A percentile compares a stretch with the other conserved stretches of the same genome.
Conservation (phyloP, 306 rosid genomes). For the Prinsepia uniflora region DNA sequence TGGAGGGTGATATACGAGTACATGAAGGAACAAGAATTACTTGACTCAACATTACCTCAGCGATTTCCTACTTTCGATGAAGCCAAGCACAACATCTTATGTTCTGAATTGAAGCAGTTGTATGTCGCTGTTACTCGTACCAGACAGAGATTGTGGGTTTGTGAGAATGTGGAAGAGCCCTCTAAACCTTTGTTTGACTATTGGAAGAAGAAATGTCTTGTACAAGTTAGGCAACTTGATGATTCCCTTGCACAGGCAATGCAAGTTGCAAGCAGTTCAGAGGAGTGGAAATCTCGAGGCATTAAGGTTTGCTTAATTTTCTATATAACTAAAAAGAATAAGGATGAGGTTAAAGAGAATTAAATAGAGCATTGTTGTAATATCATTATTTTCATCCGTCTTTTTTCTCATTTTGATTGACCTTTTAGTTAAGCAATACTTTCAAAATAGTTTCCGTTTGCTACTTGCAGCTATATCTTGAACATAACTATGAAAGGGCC, state of each 20-base stretch:
- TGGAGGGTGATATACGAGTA: conserved; percentile 75
- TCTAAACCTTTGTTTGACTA: neutral
- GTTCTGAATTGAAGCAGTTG: conserved; percentile 69
- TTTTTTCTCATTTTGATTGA: too few relatives aligned
- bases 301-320: conserved; percentile 42
- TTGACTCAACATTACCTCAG: conserved; percentile 29
- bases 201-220: conserved; percentile 19
- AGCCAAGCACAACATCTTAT: conserved; percentile 59
- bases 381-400: neutral
- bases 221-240: conserved; percentile 56
- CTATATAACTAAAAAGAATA: neutral
- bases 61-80: conserved; percentile 37
- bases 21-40: conserved; percentile 56
- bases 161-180: conserved; percentile 43
- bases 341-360: neutral
- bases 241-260: conserved; percentile 70
- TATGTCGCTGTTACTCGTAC: conserved; percentile 77
- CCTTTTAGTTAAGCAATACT: too few relatives aligned
- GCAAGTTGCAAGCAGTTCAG: conserved; percentile 68
- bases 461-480: conserved; percentile 47
- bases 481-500: conserved; percentile 64
- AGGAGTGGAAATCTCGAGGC: too few relatives aligned
- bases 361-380: neutral
- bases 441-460: neutral
- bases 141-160: conserved; percentile 72